phyloP scores from a whole-genome alignment of 2,329 filamentous ascomycete genomes.

The Arthroderma sp. region DNA sequence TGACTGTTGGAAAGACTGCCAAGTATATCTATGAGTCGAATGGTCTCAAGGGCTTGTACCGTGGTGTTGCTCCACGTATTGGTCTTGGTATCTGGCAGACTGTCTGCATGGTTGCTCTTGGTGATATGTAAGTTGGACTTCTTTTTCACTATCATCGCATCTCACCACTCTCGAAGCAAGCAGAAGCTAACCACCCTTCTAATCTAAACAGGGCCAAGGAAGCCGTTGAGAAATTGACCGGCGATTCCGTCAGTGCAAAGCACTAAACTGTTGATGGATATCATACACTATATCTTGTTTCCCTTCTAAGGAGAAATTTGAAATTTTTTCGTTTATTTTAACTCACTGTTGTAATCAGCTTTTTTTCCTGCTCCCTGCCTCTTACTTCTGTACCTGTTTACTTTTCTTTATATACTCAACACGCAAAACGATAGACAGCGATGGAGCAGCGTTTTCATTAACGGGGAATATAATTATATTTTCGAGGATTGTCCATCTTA shows the following conservation, averaged over 20 bases:
- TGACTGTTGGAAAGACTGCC: slow-evolving; percentile 77
- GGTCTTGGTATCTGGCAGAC: slow-evolving; percentile 98
- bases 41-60: slow-evolving; percentile 84
- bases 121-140: slow-evolving; percentile 67
- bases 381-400: neutral
- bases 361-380: neutral
- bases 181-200: slow-evolving; percentile 18
- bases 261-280: slow-evolving; percentile 36
- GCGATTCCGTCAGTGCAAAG: slow-evolving; percentile 51
- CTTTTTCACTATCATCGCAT: slow-evolving; percentile 3
- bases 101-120: slow-evolving; percentile 97
- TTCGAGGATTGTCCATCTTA: too few species aligned
- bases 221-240: slow-evolving; percentile 51
- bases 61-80: slow-evolving; percentile 86
- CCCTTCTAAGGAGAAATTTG: too few species aligned
- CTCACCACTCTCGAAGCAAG: slow-evolving; percentile 17
- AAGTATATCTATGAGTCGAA: slow-evolving; percentile 84
- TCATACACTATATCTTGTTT: too few species aligned
- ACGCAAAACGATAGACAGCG: too few species aligned
- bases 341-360: slow-evolving; percentile 22
- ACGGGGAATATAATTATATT: too few species aligned
- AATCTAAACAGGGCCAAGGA: slow-evolving; percentile 45
- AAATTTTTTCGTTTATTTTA: slow-evolving; percentile 17
- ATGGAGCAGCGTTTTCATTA: too few species aligned
- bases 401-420: too few species aligned